Evolutionary conservation across 139 green algal species (phyloP), one percentile per base, ranked within the genome.

Genomic region (Tetraselmis chui): DNA sequence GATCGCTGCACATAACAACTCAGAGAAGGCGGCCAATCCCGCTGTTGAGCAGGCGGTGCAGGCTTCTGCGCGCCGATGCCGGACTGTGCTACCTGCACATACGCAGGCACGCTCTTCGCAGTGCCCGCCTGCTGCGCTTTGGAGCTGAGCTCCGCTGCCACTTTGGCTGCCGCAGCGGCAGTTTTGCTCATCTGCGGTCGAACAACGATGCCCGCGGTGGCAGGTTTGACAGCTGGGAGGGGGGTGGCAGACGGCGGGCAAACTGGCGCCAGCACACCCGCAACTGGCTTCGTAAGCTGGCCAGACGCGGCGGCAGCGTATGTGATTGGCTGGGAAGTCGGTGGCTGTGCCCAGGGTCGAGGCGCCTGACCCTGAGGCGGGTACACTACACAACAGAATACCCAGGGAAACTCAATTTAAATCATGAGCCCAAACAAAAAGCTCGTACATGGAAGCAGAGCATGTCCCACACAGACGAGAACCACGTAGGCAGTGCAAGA

Each of bases 1-100:
- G 84, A 81, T 23, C 87, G 83, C 81, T 90, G 78, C 0, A 92
- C 87, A 26, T 89, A 92, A 0, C 32, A 31, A n/a, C 84, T 82
- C 28, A 92, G 75, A 0, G 82, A 82, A 0, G 80, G 79, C 28
- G 88, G 88, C 87, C 87, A 92, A 24, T 81, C 29, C 59, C 85
- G 59, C 28, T 45, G 30, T 23, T 25, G 1, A 0, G 75, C 59
- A 2, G 80, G 29, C 1, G 11, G 45, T 31, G 76, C 58, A 0
- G 75, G 58, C 29, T n/a, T 30, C 28, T 82, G 24, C 76, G 1
- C 11, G 67, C 77, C 30, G 77, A 59, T 45, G 59, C 29, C 1
- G 1, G 5, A 24, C 77, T 75, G 77, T 26, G 30, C 58, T 0
- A 88, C 85, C 74, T 79, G 79, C 5, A 83, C 74, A 45, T 83